These are phyloP conservation scores for Polyplosphaeria fusca DNA, from an alignment of 495 filamentous ascomycete genomes.

Conservation along the genomic window DNA sequence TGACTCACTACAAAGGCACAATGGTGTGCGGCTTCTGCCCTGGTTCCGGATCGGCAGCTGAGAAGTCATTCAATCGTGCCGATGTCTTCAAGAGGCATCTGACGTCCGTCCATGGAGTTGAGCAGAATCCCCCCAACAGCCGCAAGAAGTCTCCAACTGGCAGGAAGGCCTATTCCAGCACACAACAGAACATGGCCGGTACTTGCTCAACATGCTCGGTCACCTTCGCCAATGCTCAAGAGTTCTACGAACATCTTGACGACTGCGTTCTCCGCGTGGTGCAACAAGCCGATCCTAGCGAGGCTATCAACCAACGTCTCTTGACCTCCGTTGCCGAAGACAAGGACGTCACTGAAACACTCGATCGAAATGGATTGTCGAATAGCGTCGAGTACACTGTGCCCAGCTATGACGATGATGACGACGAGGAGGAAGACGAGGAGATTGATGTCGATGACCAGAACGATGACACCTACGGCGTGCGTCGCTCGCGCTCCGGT, in stretches of 20 bases:
- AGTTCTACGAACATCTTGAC: conserved; percentile 98
- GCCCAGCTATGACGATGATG: conserved; percentile 53
- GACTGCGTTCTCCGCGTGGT: conserved; percentile 98
- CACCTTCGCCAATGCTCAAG: conserved; percentile 90
- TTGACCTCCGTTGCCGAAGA: conserved; percentile 81
- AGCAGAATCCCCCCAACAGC: conserved; percentile 93
- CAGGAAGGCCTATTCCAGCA: conserved; percentile 55
- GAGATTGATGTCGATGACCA: conserved; percentile 63
- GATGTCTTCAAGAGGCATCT: conserved; percentile 99
- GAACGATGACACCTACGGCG: conserved; percentile 58
- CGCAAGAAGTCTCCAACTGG: conserved; percentile 74
- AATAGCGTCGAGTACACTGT: conserved; percentile 54
- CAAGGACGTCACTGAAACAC: conserved; percentile 74
- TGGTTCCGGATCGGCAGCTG: conserved; percentile 81
- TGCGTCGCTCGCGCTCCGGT: conserved; percentile 48
- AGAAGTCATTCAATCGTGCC: conserved; percentile 98
- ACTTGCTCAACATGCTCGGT: conserved; percentile 94
- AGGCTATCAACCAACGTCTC: conserved; percentile 87
- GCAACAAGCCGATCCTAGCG: conserved; percentile 93
- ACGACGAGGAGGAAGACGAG: conserved; percentile 56
- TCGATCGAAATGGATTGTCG: conserved; percentile 73
- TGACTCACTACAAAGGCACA: conserved; percentile 98
- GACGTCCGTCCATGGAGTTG: conserved; percentile 88
- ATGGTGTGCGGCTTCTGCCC: conserved; percentile 99
- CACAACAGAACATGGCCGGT: conserved; percentile 52